phyloP scores from a whole-genome alignment of 805 yeast species.

The Schizosaccharomyces octosporus region DNA sequence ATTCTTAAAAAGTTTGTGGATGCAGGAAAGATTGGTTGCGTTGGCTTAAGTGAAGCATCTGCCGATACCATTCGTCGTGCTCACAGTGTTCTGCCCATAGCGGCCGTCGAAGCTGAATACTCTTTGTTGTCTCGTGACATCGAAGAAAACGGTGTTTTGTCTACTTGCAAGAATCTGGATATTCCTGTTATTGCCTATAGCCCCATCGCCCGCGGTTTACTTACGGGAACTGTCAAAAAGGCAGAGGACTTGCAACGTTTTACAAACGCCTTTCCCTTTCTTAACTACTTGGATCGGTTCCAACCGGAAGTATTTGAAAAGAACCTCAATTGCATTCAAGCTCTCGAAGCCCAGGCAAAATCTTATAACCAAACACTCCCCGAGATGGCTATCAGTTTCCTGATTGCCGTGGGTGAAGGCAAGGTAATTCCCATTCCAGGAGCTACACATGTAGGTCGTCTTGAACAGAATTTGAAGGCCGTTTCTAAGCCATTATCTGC shows the following conservation, averaged over 20 bases:
- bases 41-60: constrained; percentile 51
- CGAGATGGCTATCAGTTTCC: background rate
- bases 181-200: constrained; percentile 61
- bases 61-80: constrained; percentile 39
- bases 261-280: constrained; percentile 26
- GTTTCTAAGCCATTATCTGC: background rate
- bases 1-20: constrained; percentile 35
- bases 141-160: constrained; percentile 35
- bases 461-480: background rate
- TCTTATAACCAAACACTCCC: background rate
- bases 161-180: constrained; percentile 27
- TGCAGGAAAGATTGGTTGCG: constrained; percentile 42
- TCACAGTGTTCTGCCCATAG: constrained; percentile 26
- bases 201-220: constrained; percentile 57
- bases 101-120: constrained; percentile 55
- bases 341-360: background rate
- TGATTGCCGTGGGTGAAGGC: background rate
- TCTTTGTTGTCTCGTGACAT: constrained; percentile 47
- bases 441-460: background rate
- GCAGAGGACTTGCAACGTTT: constrained; percentile 15
- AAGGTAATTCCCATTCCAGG: background rate
- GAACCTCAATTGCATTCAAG: constrained; percentile 18
- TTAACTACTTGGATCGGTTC: constrained; percentile 26
- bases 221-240: constrained; percentile 35
- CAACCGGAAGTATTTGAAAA: constrained; percentile 27